Base-by-base conservation (phyloP, 2,329 filamentous ascomycete genomes). In the Beauveria scarabaeidicola region DNA sequence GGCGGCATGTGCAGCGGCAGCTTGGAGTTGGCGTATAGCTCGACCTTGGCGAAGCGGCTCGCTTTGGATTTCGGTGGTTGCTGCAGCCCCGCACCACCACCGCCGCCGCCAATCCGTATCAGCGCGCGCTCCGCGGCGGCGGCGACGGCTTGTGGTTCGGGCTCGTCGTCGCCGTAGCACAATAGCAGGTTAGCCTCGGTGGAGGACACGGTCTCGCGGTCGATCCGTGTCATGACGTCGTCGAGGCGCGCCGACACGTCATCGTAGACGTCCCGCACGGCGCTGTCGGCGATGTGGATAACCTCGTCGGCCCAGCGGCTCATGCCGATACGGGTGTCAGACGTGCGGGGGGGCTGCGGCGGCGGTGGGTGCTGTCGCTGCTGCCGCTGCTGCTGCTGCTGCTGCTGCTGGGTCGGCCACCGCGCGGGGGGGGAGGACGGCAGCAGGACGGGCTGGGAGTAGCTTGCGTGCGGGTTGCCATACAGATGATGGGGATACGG, bases 11-110 rank as follows among this genome's bases (percentile, higher is more conserved):
- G 76, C 40, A 80, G 75, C 0, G 90, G 88, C 5, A 95, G 75
- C 60, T 82, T 84, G 2, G 90, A 89, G 69, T 96, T 96, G 50
- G 83, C 80, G 69, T 95, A 95, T 1, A 86, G 74, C 67, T 91
- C 87, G 15, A 90, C 88, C 70, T 94, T 95, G 15, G 85, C 80
- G 65, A 91, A 90, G 68, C 71, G 3, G 75, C 64, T 5, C 32
- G 32, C 32, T 36, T 36, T 36, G 32, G 11, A 36, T 36, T 5
- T 36, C 32, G 3, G 6, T 2, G 32, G 70, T 69, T 68, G 62
- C 69, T 62, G 58, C 64, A 63, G 64, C 73, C 32, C 13, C 13
- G 11, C 32, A 36, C 32, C 32, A 36, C 10, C 29, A 5, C 32
- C 32, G 4, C 32, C 11, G 5, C 32, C 11, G 32, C 32, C 32